Percentiles rank a stretch among this genome's conserved stretches.
These are phyloP conservation scores for Lippia alba DNA, from an alignment of 305 asterid genomes.

Conservation along the genomic window DNA sequence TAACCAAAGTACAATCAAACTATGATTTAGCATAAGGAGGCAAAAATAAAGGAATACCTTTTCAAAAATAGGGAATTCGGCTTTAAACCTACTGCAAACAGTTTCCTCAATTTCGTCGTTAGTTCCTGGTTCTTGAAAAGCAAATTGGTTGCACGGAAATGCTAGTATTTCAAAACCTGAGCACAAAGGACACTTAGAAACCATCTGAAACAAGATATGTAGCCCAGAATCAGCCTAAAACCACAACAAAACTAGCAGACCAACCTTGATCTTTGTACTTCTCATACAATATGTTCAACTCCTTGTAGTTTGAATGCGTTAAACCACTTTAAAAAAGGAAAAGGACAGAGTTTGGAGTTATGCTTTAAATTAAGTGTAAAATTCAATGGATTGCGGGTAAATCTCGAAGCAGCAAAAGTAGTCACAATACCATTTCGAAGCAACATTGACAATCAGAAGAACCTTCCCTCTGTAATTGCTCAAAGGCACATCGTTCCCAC, in stretches of 20 bases:
- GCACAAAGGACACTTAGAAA: conserved; percentile 17
- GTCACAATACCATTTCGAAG: conserved; percentile 76
- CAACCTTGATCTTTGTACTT: conserved; percentile 83
- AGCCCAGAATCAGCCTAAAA: conserved; percentile 11
- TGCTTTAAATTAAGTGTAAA: neutral
- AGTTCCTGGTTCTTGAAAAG: conserved; percentile 86
- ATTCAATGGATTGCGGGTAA: neutral
- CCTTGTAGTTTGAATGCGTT: conserved; percentile 81
- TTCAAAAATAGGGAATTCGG: conserved; percentile 81
- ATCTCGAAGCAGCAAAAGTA: conserved; percentile 14
- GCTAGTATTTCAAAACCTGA: conserved; percentile 85
- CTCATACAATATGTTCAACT: conserved; percentile 69
- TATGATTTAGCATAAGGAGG: conserved; percentile 6
- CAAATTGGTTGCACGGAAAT: conserved; percentile 93
- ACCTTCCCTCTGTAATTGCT: conserved; percentile 77
- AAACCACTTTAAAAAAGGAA: conserved; percentile 54
- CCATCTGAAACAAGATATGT: neutral
- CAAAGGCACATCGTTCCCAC: conserved; percentile 73
- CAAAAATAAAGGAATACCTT: conserved; percentile 51
- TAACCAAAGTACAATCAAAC: neutral
- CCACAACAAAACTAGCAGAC: conserved; percentile 20
- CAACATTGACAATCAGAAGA: conserved; percentile 82
- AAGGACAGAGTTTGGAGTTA: neutral
- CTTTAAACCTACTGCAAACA: conserved; percentile 72
- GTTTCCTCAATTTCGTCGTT: conserved; percentile 75